phyloP scores from a whole-genome alignment of 208 protist species.

The Naegleria lovaniensis region DNA sequence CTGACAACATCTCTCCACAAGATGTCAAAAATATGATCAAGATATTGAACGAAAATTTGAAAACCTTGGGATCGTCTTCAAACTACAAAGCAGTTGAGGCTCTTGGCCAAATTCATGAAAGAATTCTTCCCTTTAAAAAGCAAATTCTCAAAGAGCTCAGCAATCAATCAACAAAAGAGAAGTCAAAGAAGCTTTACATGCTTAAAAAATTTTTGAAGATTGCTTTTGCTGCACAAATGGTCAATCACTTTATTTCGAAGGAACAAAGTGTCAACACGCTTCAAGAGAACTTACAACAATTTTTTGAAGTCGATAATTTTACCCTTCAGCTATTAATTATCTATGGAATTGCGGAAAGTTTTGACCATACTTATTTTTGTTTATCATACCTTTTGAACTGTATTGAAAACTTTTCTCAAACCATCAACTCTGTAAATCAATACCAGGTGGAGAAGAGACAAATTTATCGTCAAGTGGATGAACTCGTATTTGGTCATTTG shows the following conservation, averaged over 20 bases:
- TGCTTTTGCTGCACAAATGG: neutral
- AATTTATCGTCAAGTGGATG: neutral
- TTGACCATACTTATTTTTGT: neutral
- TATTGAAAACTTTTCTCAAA: neutral
- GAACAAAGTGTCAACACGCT: neutral
- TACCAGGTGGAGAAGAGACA: neutral
- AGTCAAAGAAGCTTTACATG: neutral
- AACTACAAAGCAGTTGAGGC: neutral
- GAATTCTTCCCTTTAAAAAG: neutral
- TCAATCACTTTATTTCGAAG: neutral
- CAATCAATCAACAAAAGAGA: neutral
- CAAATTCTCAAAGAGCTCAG: neutral
- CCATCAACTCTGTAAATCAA: neutral
- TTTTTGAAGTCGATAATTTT: neutral
- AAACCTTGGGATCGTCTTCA: neutral
- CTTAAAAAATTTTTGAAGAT: neutral
- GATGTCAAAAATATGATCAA: neutral
- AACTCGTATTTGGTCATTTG: neutral
- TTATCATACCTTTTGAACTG: neutral
- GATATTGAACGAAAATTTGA: neutral
- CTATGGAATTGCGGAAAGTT: neutral
- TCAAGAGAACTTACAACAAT: neutral
- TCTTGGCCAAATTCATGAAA: neutral
- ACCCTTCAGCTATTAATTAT: neutral
- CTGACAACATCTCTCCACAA: neutral